A percentile compares a stretch with the other conserved stretches of the same genome.
Conservation (phyloP, 2,329 filamentous ascomycete genomes). For the Stagonosporopsis tanaceti region DNA sequence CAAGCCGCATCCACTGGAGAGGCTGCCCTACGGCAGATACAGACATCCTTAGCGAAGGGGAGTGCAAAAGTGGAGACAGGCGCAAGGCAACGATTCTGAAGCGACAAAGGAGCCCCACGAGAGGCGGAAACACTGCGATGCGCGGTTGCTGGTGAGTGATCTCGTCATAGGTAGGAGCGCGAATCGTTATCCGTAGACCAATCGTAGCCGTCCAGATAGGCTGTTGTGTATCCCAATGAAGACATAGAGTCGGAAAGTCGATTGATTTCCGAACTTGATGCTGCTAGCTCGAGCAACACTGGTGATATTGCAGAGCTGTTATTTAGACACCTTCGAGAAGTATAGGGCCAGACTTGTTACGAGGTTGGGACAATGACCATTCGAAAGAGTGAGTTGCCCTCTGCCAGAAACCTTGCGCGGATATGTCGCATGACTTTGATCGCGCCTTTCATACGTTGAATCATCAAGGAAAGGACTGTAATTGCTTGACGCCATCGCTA, state of each 20-base stretch:
- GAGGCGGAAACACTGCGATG: constrained; percentile 9
- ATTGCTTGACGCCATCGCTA: no score
- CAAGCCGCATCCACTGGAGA: neutral
- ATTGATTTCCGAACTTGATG: neutral
- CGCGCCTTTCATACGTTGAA: no score
- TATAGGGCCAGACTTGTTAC: neutral
- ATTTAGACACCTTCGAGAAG: neutral
- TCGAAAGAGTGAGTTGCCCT: no score
- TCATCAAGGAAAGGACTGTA: no score
- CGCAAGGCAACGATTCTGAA: neutral
- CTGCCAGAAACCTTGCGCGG: no score
- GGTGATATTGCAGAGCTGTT: neutral
- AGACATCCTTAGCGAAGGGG: constrained; percentile 6
- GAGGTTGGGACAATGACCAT: neutral
- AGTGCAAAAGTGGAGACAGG: neutral
- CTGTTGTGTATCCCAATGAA: neutral
- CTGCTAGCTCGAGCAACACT: neutral
- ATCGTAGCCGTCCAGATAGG: neutral
- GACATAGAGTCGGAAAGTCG: neutral
- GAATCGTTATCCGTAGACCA: constrained; percentile 1
- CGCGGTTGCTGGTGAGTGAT: neutral
- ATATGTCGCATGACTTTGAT: no score
- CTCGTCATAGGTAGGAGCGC: neutral
- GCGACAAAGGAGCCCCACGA: neutral
- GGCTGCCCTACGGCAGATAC: neutral